Percentiles rank a stretch among this genome's conserved stretches.
Conservation (phyloP, 495 filamentous ascomycete genomes). For the Neurospora africana region DNA sequence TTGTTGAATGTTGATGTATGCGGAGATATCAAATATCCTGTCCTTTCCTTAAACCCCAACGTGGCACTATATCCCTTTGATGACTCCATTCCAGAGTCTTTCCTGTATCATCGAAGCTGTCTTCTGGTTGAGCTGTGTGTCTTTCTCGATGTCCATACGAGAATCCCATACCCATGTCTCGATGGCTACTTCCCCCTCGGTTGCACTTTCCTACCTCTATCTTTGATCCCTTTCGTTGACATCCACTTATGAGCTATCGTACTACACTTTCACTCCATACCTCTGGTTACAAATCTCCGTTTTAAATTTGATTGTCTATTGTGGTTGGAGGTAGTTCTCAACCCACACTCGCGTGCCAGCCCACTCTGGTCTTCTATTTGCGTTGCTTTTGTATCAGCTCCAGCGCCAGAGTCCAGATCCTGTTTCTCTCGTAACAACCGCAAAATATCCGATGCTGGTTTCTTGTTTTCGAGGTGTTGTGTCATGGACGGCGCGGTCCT, state of each 20-base stretch:
- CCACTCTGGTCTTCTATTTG: neutral
- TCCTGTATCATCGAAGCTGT: neutral
- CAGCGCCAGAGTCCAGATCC: neutral
- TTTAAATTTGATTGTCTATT: neutral
- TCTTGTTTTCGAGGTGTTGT: neutral
- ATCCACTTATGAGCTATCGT: neutral
- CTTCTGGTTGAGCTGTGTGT: neutral
- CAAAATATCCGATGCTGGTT: neutral
- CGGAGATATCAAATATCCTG: too few species aligned
- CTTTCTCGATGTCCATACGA: neutral
- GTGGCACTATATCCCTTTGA: neutral
- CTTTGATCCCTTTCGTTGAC: neutral
- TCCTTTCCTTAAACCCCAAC: neutral
- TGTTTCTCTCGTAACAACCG: neutral
- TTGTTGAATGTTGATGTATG: neutral
- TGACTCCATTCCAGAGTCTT: neutral
- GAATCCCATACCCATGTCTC: neutral
- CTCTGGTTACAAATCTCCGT: neutral
- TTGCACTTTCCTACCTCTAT: neutral
- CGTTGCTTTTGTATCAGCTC: neutral
- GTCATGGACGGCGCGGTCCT: neutral
- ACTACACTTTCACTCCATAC: neutral
- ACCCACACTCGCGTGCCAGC: neutral
- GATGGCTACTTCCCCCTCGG: neutral
- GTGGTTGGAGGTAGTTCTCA: neutral